These are phyloP conservation scores for Geosmithia flava DNA, from an alignment of 2,329 filamentous ascomycete genomes.

Conservation along the genomic window DNA sequence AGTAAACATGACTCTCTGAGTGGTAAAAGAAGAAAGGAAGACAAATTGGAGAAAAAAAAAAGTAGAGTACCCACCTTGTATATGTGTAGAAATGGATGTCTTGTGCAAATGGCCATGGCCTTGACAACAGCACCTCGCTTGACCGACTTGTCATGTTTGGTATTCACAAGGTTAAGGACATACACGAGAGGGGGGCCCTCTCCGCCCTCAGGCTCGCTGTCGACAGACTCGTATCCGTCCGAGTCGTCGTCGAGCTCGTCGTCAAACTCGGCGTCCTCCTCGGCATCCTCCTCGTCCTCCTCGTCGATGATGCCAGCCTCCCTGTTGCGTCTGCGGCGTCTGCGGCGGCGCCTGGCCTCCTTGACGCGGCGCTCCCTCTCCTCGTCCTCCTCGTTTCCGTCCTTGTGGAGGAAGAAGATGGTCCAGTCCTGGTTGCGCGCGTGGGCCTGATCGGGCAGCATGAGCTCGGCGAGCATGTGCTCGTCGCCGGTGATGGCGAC, in stretches of 20 bases:
- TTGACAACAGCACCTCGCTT: conserved; percentile 93
- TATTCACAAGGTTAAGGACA: conserved; percentile 94
- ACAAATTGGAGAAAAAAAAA: not conserved
- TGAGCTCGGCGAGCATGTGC: conserved; percentile 94
- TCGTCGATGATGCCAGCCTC: conserved; percentile 35
- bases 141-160: conserved; percentile 86
- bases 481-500: conserved; percentile 92
- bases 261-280: conserved; percentile 30
- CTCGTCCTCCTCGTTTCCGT: conserved; percentile 73
- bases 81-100: conserved; percentile 95
- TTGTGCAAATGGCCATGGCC: conserved; percentile 96
- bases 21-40: not conserved
- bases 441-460: conserved; percentile 95
- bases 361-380: conserved; percentile 54
- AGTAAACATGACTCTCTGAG: conserved; percentile 3
- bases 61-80: conserved; percentile 59
- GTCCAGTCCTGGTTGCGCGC: conserved; percentile 96
- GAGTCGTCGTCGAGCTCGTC: conserved; percentile 37
- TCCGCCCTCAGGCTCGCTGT: conserved; percentile 53
- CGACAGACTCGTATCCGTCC: conserved; percentile 41
- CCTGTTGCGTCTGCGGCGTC: conserved; percentile 38
- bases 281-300: conserved; percentile 24
- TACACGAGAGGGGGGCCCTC: conserved; percentile 92
- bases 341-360: conserved; percentile 35
- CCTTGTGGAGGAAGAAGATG: conserved; percentile 97